Evolutionary conservation across 805 yeast genomes (phyloP).

Genomic region (Cyberlindnera galapagoensis): DNA sequence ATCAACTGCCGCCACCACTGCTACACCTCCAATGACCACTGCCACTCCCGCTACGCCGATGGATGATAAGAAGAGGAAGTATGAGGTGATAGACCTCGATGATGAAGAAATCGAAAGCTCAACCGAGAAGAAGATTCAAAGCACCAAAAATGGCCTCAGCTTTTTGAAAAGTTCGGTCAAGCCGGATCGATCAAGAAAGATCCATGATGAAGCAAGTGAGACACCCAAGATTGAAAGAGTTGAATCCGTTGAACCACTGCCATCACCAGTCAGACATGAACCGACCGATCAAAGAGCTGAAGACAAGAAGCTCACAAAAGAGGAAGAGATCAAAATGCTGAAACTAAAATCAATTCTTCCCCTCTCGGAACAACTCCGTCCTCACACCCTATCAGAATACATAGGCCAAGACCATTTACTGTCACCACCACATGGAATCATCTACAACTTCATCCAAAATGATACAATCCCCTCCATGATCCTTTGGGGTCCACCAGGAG

Average conservation of each 20-base stretch:
- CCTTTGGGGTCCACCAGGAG: constrained; percentile 95
- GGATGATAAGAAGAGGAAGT: constrained; percentile 4
- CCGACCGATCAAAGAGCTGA: constrained; percentile 12
- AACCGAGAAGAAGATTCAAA: neutral
- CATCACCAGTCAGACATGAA: too few relatives aligned
- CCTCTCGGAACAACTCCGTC: constrained; percentile 80
- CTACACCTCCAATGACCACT: too few relatives aligned
- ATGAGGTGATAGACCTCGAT: constrained; percentile 14
- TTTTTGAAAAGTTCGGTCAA: too few relatives aligned
- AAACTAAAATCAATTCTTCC: constrained; percentile 29
- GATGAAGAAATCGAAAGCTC: constrained; percentile 3
- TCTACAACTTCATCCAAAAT: constrained; percentile 55
- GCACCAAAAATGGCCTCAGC: too few relatives aligned
- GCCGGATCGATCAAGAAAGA: too few relatives aligned
- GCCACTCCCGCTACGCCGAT: constrained; percentile 6
- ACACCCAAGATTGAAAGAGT: too few relatives aligned
- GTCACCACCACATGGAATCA: constrained; percentile 48
- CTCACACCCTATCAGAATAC: constrained; percentile 57
- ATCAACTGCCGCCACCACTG: too few relatives aligned
- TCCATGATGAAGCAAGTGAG: too few relatives aligned
- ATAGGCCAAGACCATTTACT: constrained; percentile 83
- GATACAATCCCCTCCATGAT: constrained; percentile 79
- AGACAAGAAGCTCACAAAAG: too few relatives aligned
- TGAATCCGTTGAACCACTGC: too few relatives aligned
- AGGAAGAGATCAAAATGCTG: constrained; percentile 16